A percentile compares a stretch with the other conserved stretches of the same genome.
phyloP scores from a whole-genome alignment of 2,329 filamentous ascomycete species.

The Westerdykella ornata region DNA sequence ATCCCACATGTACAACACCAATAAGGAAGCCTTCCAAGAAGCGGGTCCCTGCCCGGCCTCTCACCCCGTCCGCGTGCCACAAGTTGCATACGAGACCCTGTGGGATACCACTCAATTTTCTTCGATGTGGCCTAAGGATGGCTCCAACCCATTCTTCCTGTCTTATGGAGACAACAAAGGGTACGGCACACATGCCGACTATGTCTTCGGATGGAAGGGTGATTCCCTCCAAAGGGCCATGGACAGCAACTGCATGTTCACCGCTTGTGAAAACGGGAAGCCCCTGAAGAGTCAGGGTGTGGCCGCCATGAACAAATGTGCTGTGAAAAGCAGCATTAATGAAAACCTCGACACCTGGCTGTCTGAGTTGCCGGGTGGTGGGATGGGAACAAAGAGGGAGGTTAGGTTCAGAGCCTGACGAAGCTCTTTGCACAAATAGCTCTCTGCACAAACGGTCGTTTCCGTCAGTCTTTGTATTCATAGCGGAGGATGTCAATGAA shows the following conservation, averaged over 20 bases:
- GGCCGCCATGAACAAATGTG: constrained; percentile 15
- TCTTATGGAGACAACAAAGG: constrained; percentile 17
- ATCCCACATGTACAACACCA: constrained; percentile 23
- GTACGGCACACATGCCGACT: constrained; percentile 22
- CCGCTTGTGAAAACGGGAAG: constrained; percentile 12
- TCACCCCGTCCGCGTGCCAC: constrained; percentile 22
- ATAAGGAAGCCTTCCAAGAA: constrained; percentile 15
- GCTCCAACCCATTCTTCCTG: constrained; percentile 13
- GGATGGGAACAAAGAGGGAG: not conserved
- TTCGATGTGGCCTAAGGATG: constrained; percentile 24
- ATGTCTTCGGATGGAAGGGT: constrained; percentile 24
- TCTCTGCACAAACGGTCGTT: no score
- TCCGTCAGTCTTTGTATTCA: no score
- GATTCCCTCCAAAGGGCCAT: constrained; percentile 19
- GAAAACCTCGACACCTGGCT: constrained; percentile 17
- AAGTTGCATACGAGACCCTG: constrained; percentile 24
- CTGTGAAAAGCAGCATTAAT: constrained; percentile 8
- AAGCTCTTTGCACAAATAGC: no score
- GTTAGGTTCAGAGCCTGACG: not conserved
- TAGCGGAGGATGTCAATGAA: no score
- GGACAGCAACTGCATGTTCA: constrained; percentile 20
- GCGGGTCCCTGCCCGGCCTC: constrained; percentile 19
- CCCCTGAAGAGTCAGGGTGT: constrained; percentile 17
- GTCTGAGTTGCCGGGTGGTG: constrained; percentile 8
- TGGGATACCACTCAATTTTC: constrained; percentile 28